phyloP scores from a whole-genome alignment of 1,284 basidiomycete species.

The Marasmius sp. region DNA sequence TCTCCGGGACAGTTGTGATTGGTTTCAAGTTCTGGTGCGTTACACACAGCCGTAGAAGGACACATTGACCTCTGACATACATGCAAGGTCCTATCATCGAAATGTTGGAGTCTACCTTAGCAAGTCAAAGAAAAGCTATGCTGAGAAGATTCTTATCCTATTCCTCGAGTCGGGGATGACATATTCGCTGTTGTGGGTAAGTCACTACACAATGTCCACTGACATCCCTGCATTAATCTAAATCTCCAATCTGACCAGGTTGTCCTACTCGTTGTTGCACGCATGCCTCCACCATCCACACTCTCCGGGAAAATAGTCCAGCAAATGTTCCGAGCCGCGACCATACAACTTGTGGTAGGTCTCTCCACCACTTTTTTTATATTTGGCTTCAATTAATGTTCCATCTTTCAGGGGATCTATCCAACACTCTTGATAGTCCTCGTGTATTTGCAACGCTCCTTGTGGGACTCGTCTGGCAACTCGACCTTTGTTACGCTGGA shows the following conservation, averaged over 20 bases:
- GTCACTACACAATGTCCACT: neutral
- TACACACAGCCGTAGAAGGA: too few species aligned
- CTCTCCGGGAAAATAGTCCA: neutral
- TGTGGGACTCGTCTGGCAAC: neutral
- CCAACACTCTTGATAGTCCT: neutral
- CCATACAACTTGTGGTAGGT: neutral
- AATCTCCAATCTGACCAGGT: neutral
- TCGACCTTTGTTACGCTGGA: neutral
- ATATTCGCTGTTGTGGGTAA: neutral
- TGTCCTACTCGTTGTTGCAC: neutral
- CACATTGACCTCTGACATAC: neutral
- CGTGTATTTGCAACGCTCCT: neutral
- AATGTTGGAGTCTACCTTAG: neutral
- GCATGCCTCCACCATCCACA: neutral
- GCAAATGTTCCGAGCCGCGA: neutral
- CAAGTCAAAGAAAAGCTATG: neutral
- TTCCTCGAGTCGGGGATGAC: neutral
- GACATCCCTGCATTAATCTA: neutral
- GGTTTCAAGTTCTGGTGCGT: neutral
- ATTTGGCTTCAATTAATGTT: neutral
- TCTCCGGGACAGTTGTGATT: neutral
- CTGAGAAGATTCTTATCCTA: neutral
- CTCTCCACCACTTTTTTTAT: neutral
- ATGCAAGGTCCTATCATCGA: neutral
- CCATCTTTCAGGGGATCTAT: neutral